phyloP scores from a whole-genome alignment of 805 yeast genomes.

The Saccharomycopsis sp. region DNA sequence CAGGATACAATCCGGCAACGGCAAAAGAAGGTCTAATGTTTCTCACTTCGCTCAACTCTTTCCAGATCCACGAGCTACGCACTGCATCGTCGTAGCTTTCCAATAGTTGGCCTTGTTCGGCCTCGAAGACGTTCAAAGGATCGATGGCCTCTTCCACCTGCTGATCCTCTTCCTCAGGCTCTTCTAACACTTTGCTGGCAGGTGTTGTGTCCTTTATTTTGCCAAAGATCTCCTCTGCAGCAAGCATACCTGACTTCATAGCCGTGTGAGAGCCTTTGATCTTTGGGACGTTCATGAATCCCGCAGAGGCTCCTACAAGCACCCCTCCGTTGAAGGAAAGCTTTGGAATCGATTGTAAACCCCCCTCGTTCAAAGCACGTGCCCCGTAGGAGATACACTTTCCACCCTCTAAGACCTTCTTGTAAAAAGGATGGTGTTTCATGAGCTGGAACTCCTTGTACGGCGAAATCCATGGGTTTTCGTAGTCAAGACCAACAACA shows the following conservation, averaged over 20 bases:
- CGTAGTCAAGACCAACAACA: conserved; percentile 92
- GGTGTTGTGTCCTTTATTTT: conserved; percentile 38
- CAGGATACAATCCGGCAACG: conserved; percentile 69
- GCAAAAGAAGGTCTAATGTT: conserved; percentile 91
- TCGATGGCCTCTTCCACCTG: conserved; percentile 30
- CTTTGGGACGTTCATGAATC: conserved; percentile 95
- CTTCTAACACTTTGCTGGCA: conserved; percentile 32
- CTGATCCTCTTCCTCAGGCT: conserved; percentile 35
- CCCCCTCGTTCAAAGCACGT: conserved; percentile 96
- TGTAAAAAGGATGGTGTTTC: conserved; percentile 87
- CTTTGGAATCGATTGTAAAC: conserved; percentile 86
- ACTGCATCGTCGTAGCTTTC: conserved; percentile 56
- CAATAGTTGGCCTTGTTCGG: conserved; percentile 37
- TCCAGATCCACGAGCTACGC: conserved; percentile 74
- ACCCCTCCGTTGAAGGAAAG: conserved; percentile 94
- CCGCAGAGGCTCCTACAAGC: conserved; percentile 92
- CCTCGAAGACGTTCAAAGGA: conserved; percentile 27
- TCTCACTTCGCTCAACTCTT: conserved; percentile 79
- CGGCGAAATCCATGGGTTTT: conserved; percentile 92
- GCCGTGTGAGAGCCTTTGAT: conserved; percentile 98
- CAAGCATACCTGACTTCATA: conserved; percentile 89
- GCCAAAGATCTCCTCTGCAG: conserved; percentile 76
- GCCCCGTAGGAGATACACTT: conserved; percentile 93
- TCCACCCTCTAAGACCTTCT: conserved; percentile 72
- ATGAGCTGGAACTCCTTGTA: conserved; percentile 91